Evolutionary conservation across 768 basidiomycete species (phyloP), one percentile per base, ranked within the genome.

Genomic region (Lactarius quietus): DNA sequence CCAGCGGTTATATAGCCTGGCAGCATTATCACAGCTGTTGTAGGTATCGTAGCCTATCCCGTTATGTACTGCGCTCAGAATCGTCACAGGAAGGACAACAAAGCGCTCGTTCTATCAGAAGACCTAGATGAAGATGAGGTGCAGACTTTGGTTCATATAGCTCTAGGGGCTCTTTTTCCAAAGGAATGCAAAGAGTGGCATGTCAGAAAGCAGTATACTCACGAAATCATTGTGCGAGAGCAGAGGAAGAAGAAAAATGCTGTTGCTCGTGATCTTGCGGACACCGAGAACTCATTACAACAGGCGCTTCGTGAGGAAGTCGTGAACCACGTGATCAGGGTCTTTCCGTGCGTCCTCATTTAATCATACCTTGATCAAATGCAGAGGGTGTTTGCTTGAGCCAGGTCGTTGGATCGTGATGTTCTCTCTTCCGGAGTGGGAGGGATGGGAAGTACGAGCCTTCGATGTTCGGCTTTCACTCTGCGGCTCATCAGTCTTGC

Each of bases 301-400:
- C 23, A 29, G 9, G 26, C 26, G 36, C 57, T 64, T 45, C 63
- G 52, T 6, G 52, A 53, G 2, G 41, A 15, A 23, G 29, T 64
- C 3, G 29, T 59, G 12, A 33, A 17, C 1, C 29, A 59, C 1
- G 63, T 64, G 17, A 26, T 45, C 1, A 28, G 15, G 0, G 3
- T 59, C 9, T 64, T 59, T 35, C 63, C 63, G 63, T 64, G 12
- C 9, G 58, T 53, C n/a, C 15, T 53, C 38, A 20, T 39, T 33
- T 26, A 9, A 18, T 39, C 6, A 18, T 38, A 39, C 39, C 17
- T 12, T n/a, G n/a, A n/a, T n/a, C n/a, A n/a, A n/a, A 39, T 39
- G 39, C 39, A 39, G 39, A 39, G 7, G 39, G 15, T 18, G 39
- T 39, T 39, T 6, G 18, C 17, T 6, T 39, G 17, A 39, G 17